Evolutionary conservation across 1,284 basidiomycete species (phyloP), one percentile per base, ranked within the genome.

Genomic region (Moesziomyces globuligerus): DNA sequence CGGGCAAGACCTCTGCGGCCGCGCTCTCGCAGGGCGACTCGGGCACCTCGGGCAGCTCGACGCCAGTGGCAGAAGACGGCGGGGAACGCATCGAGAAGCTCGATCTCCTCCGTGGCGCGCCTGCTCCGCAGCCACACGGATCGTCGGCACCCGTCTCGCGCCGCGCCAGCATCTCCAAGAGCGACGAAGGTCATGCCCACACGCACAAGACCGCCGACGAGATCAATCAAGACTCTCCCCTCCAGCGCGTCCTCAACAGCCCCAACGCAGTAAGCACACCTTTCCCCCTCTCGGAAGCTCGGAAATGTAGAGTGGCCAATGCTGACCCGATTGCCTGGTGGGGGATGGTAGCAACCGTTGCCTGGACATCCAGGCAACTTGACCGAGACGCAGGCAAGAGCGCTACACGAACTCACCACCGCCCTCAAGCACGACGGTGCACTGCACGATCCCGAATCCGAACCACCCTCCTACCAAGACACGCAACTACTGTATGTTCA

Each of bases 341-440:
- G 7, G 10, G 7, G 37, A 17, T 7, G 15, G 32, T 17, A 34
- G 32, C 29, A 56, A 28, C 61, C 75, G 4, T 57, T 64, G 10
- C 70, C 69, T 0, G 80, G 80, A 3, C 80, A 81, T 41, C 60
- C 73, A 0, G 80, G 79, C 21, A 81, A 80, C 51, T 53, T 81
- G 24, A 62, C 65, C 2, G 28, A 56, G 0, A 29, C 59, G 1
- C 80, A 81, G 49, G 24, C 58, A 10, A 40, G 68, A n/a, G 74
- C 73, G 1, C 61, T 80, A 3, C 58, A 68, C 20, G 52, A 60
- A 13, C 61, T 81, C 2, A 56, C 53, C 5, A 6, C 36, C 11
- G 28, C 40, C 17, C 60, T 80, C 10, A 38, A 41, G n/a, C 50
- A 50, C 13, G 62, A 68, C 10, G 72, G 65, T 9, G 60, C 52